Percentiles rank a stretch among this genome's conserved stretches.
phyloP scores from a whole-genome alignment of 1,284 basidiomycete genomes.

The Apiotrichum montevideense region DNA sequence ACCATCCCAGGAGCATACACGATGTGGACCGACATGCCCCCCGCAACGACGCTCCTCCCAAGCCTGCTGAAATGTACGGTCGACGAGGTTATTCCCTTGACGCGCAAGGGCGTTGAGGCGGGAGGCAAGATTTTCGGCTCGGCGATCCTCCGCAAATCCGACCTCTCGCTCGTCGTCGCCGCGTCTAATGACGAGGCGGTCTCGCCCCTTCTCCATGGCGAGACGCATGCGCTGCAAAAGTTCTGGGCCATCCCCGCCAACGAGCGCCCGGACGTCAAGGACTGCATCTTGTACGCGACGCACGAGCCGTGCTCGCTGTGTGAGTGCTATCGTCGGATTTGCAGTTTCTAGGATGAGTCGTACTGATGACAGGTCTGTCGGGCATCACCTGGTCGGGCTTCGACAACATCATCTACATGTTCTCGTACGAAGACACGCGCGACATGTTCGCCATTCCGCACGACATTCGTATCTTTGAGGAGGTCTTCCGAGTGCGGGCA shows the following conservation, averaged over 20 bases:
- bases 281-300: conserved; percentile 32
- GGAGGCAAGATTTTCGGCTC: conserved; percentile 33
- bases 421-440: conserved; percentile 29
- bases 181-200: conserved; percentile 27
- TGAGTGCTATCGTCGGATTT: conserved; percentile 6
- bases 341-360: neutral
- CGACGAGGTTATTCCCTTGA: conserved; percentile 25
- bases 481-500: conserved; percentile 25
- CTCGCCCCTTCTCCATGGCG: conserved; percentile 29
- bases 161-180: conserved; percentile 23
- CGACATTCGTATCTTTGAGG: conserved; percentile 29
- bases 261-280: conserved; percentile 17
- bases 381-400: conserved; percentile 34
- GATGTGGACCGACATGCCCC: too few species aligned
- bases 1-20: too few species aligned
- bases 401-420: conserved; percentile 28
- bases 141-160: conserved; percentile 30
- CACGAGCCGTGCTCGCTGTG: conserved; percentile 34
- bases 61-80: conserved; percentile 19
- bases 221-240: conserved; percentile 28
- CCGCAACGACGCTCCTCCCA: conserved; percentile 11
- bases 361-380: conserved; percentile 20
- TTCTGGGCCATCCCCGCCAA: conserved; percentile 22
- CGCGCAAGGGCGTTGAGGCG: conserved; percentile 17
- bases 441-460: conserved; percentile 29